These are phyloP conservation scores for Xylariaceae sp. DNA, from an alignment of 2,329 filamentous ascomycete genomes.

Conservation along the genomic window DNA sequence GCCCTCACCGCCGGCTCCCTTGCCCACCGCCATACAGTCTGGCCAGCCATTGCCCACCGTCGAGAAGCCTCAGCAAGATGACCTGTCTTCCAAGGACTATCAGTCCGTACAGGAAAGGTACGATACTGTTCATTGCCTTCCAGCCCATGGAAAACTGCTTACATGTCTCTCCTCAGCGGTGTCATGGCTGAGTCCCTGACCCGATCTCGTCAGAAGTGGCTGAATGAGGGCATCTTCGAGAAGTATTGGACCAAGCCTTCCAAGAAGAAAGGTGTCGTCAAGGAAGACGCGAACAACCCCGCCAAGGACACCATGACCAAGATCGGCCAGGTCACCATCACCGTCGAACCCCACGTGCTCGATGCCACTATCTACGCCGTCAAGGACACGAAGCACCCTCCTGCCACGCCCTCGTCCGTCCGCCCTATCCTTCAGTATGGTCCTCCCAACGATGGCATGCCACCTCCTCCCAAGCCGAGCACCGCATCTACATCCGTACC, in stretches of 20 bases:
- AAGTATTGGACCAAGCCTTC: constrained; percentile 74
- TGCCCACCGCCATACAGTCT: constrained; percentile 63
- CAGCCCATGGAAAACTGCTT: background rate
- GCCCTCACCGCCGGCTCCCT: constrained; percentile 18
- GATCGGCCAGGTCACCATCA: constrained; percentile 70
- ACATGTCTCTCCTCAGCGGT: constrained; percentile 49
- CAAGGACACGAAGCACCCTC: constrained; percentile 58
- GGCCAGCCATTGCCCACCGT: constrained; percentile 71
- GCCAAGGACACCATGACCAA: constrained; percentile 70
- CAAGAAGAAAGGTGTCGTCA: constrained; percentile 63
- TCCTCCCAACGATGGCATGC: constrained; percentile 61
- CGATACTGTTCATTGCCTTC: constrained; percentile 1
- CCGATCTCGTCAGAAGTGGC: constrained; percentile 72
- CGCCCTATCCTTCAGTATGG: constrained; percentile 66
- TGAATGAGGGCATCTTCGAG: constrained; percentile 69
- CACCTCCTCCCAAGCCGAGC: constrained; percentile 44
- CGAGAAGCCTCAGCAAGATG: constrained; percentile 61
- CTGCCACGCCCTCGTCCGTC: constrained; percentile 35
- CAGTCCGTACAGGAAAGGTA: constrained; percentile 73
- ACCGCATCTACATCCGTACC: constrained; percentile 27
- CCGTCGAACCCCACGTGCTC: constrained; percentile 76
- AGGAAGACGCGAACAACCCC: constrained; percentile 65
- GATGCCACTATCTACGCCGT: constrained; percentile 73
- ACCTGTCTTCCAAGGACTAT: constrained; percentile 63
- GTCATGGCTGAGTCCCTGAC: constrained; percentile 71